Conservation (phyloP, 2,329 filamentous ascomycete genomes). For the Phoma sp. region DNA sequence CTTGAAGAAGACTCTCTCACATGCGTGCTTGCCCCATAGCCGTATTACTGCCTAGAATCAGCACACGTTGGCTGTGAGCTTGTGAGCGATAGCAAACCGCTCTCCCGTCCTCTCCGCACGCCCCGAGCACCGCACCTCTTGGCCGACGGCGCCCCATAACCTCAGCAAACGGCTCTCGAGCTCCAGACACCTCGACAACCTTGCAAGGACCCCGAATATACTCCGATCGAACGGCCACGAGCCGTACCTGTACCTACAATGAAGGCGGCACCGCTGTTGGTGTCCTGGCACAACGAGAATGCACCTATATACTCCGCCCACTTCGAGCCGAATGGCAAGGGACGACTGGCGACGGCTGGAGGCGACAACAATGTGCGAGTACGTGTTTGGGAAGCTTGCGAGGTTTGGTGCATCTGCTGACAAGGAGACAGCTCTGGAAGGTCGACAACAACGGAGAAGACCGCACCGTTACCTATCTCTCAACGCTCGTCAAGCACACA, state of each 20-base stretch:
- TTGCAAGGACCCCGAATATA: neutral
- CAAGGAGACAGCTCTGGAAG: slow-evolving; percentile 78
- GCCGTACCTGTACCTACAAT: slow-evolving; percentile 59
- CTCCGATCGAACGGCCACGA: slow-evolving; percentile 26
- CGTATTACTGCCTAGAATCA: neutral
- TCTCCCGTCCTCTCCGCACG: slow-evolving; percentile 22
- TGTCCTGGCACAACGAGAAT: slow-evolving; percentile 99
- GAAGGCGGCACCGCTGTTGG: slow-evolving; percentile 95
- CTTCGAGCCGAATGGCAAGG: slow-evolving; percentile 92
- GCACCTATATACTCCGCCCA: slow-evolving; percentile 96
- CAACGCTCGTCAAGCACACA: slow-evolving; percentile 90
- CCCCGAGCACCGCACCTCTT: slow-evolving; percentile 16
- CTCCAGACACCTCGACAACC: slow-evolving; percentile 3
- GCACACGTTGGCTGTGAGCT: slow-evolving; percentile 9
- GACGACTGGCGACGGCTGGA: slow-evolving; percentile 88
- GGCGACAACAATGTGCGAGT: slow-evolving; percentile 97
- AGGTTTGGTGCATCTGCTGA: slow-evolving; percentile 43
- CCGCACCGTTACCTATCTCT: slow-evolving; percentile 88
- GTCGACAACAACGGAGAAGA: slow-evolving; percentile 85
- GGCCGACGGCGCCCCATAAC: slow-evolving; percentile 14
- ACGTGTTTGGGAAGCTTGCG: slow-evolving; percentile 48
- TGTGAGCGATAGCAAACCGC: slow-evolving; percentile 16
- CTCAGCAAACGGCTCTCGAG: slow-evolving; percentile 10
- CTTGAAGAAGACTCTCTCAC: slow-evolving; percentile 18
- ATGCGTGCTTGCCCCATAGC: neutral